Conservation (phyloP, 2,329 filamentous ascomycete species). For the Microsporum audouinii region DNA sequence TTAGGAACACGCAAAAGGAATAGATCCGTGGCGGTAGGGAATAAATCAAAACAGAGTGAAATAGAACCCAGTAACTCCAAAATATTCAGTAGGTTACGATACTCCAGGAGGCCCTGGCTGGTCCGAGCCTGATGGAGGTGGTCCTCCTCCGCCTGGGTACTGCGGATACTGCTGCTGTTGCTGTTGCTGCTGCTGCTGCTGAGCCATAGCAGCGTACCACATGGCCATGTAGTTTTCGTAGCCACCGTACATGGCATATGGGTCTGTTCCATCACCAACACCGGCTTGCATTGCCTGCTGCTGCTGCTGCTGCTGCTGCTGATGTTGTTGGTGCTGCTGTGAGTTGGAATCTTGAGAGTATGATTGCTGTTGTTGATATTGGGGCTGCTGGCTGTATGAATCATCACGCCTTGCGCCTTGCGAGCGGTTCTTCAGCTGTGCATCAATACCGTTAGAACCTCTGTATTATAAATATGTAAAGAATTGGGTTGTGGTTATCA, state of each 20-base stretch:
- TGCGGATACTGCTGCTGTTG: slow-evolving; percentile 23
- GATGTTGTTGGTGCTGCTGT: slow-evolving; percentile 37
- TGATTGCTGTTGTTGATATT: slow-evolving; percentile 30
- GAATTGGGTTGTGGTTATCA: neutral
- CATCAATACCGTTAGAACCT: slow-evolving; percentile 20
- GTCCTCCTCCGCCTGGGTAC: slow-evolving; percentile 21
- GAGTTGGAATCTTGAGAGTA: neutral
- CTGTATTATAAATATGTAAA: neutral
- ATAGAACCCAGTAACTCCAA: neutral
- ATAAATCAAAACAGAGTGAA: neutral
- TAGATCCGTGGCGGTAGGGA: neutral
- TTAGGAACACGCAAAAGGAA: neutral
- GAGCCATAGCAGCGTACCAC: slow-evolving; percentile 62
- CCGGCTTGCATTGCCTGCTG: slow-evolving; percentile 40
- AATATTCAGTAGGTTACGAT: slow-evolving; percentile 9
- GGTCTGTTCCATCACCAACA: slow-evolving; percentile 46
- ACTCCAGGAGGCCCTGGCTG: slow-evolving; percentile 18
- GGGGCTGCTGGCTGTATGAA: slow-evolving; percentile 35
- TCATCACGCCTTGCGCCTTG: slow-evolving; percentile 22
- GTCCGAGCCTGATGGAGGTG: slow-evolving; percentile 18
- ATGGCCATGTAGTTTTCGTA: slow-evolving; percentile 69
- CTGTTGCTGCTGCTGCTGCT: slow-evolving; percentile 42
- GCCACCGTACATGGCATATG: slow-evolving; percentile 71
- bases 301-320: slow-evolving; percentile 41
- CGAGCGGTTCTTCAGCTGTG: slow-evolving; percentile 22